Percentiles rank a stretch among this genome's conserved stretches.
Conservation (phyloP, 2,329 filamentous ascomycete genomes). For the Botrytis byssoidea region DNA sequence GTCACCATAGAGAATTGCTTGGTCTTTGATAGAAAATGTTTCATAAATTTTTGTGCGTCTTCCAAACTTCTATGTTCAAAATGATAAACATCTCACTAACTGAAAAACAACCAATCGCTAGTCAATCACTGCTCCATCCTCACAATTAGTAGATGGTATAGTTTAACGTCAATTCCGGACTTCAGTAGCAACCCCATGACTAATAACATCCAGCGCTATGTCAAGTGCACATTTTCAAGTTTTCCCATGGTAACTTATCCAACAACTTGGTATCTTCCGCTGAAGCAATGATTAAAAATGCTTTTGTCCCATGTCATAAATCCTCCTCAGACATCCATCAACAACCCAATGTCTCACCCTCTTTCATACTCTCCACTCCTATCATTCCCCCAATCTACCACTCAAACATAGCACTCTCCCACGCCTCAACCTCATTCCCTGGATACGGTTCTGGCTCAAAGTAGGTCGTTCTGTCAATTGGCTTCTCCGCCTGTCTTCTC, state of each 20-base stretch:
- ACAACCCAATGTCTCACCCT: too few species aligned
- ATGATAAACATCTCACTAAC: not conserved
- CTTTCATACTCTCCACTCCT: not conserved
- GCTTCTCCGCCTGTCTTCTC: not conserved
- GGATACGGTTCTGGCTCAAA: not conserved
- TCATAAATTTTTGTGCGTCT: not conserved
- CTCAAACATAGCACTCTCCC: not conserved
- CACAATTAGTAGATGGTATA: not conserved
- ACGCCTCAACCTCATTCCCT: not conserved
- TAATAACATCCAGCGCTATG: not conserved
- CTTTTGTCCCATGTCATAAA: not conserved
- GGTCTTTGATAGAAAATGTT: not conserved
- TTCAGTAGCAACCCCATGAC: not conserved
- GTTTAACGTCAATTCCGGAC: slow-evolving; percentile 12
- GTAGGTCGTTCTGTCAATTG: too few species aligned
- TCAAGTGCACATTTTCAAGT: not conserved
- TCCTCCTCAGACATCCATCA: not conserved
- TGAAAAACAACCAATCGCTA: not conserved
- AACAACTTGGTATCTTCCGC: not conserved
- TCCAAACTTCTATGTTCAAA: not conserved
- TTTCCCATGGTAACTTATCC: not conserved
- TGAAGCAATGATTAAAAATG: not conserved
- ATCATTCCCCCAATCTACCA: not conserved
- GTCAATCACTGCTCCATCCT: not conserved
- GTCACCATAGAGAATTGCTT: not conserved